Base-by-base conservation (phyloP, 2,329 filamentous ascomycete genomes). In the Penicillium sp. region DNA sequence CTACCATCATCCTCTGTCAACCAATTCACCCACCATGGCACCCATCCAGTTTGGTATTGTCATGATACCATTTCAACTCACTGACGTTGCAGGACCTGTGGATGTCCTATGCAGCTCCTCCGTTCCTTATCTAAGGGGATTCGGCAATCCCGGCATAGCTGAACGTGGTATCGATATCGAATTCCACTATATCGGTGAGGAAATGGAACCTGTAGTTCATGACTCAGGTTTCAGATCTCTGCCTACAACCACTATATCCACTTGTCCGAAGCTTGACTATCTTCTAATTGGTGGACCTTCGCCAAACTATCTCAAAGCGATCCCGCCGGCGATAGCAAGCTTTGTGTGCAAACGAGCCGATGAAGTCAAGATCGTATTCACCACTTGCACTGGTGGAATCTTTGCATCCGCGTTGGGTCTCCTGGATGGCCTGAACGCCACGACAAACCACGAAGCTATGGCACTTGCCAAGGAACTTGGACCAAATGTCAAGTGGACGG, bases 401-500 rank as follows among this genome's bases (percentile, higher is more conserved):
- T 11, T 49, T 20, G 22, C 16, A 5, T 24, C 46, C 9, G 24
- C n/a, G 4, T 2, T 26, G 9, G 46, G 46, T 26, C 32, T 37
- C 5, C 34, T 49, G 2, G 46, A 49, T 18, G 46, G 46, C 16
- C 20, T 26, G 4, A 37, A 37, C 7, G 46, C 46, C 34, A 49
- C 46, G 16, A 26, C 32, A 1, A 49, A 49, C 16, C 31, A 49
- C 22, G 32, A 37, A n/a, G 46, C 5, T 20, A 37, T 37, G 14
- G 6, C 3, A 1, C 11, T 18, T 13, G 32, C 32, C 4, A 29
- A 7, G 22, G 10, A 37, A 13, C 9, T 37, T 37, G 13, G 7
- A 7, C 46, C 46, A 9, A 49, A 49, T 49, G 46, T 49, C 22
- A 49, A 49, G 34, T 49, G 46, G 46, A 49, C 46, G 11, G 5